Conservation (phyloP, 805 yeast genomes). For the Kodamaea nitidulidarum region DNA sequence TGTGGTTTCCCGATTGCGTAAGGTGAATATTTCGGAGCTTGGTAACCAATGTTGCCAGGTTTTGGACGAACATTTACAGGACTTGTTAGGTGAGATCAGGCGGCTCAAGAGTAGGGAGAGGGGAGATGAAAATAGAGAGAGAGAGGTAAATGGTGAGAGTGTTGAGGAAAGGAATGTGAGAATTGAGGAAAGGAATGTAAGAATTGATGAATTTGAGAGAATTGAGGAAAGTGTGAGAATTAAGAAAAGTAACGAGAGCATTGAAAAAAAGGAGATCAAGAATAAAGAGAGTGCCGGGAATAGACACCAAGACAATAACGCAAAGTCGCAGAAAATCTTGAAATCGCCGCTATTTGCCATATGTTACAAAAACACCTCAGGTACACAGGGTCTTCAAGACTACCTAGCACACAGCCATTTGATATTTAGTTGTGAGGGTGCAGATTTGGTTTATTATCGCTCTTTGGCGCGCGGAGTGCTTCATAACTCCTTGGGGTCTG, state of each 20-base stretch:
- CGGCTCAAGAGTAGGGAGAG: not conserved
- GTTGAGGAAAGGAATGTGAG: not conserved
- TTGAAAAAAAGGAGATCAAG: not conserved
- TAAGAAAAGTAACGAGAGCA: not conserved
- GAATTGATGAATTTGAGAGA: no score
- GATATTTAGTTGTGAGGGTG: not conserved
- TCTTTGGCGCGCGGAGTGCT: slow-evolving; percentile 22
- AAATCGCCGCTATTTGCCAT: not conserved
- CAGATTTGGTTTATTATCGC: slow-evolving; percentile 19
- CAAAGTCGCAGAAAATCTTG: not conserved
- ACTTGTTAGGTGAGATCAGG: slow-evolving; percentile 8
- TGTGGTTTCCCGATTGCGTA: slow-evolving; percentile 17
- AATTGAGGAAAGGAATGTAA: not conserved
- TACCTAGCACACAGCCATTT: slow-evolving; percentile 6
- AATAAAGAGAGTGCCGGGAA: not conserved
- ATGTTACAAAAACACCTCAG: slow-evolving; percentile 1
- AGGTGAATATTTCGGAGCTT: slow-evolving; percentile 11
- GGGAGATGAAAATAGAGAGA: not conserved
- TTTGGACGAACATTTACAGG: slow-evolving; percentile 20
- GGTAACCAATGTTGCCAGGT: slow-evolving; percentile 23
- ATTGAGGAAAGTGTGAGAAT: not conserved
- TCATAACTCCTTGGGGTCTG: slow-evolving; percentile 14
- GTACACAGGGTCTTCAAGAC: not conserved
- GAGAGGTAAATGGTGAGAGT: not conserved
- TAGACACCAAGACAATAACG: not conserved